phyloP scores from a whole-genome alignment of 441 rosid species.

The Euphorbia celastroides region DNA sequence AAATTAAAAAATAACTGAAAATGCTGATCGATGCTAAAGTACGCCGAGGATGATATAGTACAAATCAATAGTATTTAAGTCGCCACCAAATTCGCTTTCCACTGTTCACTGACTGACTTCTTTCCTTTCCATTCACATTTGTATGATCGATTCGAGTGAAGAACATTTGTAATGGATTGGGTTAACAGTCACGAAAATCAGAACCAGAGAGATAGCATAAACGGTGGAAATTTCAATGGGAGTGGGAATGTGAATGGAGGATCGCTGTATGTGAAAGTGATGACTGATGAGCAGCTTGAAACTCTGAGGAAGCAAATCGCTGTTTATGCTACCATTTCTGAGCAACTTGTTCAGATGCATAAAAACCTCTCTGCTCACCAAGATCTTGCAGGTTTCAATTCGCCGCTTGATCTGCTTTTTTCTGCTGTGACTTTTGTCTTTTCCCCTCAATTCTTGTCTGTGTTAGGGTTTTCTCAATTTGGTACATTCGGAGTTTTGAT shows the following conservation, averaged over 20 bases:
- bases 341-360: slow-evolving; percentile 97
- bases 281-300: slow-evolving; percentile 97
- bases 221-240: slow-evolving; percentile 22
- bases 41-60: neutral
- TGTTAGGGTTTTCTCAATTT: slow-evolving; percentile 14
- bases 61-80: neutral
- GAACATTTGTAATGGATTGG: slow-evolving; percentile 82
- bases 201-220: too few species aligned
- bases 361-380: slow-evolving; percentile 85
- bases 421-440: slow-evolving; percentile 5
- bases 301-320: slow-evolving; percentile 93
- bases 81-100: neutral
- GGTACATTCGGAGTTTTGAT: neutral
- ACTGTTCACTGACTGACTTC: slow-evolving; percentile 25
- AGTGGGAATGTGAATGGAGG: slow-evolving; percentile 28
- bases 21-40: slow-evolving; percentile 1
- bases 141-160: neutral
- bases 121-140: too few species aligned
- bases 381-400: slow-evolving; percentile 69
- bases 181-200: slow-evolving; percentile 36
- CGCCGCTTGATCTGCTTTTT: neutral
- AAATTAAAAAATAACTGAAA: too few species aligned
- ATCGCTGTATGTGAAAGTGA: slow-evolving; percentile 76
- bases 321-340: slow-evolving; percentile 88
- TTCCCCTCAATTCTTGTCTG: neutral